Evolutionary conservation across 345 rosid species (phyloP).

Genomic region (Eucalyptus pumila): DNA sequence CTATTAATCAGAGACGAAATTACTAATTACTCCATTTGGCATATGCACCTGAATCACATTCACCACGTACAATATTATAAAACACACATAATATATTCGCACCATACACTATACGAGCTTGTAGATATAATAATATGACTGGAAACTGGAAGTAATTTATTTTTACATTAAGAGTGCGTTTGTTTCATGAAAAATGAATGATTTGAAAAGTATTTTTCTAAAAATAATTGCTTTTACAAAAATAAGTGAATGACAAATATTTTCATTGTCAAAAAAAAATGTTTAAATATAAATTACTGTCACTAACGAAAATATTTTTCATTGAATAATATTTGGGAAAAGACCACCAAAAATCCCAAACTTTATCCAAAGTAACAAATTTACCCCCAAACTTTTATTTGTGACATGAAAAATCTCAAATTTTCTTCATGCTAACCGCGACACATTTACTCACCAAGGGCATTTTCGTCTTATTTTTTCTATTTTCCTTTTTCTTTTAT

Average conservation of each 20-base stretch:
- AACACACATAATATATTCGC: background rate
- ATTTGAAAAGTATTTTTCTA: too few relatives aligned
- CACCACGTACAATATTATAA: background rate
- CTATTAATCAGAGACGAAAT: background rate
- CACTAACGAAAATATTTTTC: fast-evolving
- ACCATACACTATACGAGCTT: background rate
- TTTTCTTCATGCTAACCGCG: too few relatives aligned
- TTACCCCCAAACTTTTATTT: too few relatives aligned
- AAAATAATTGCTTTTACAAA: too few relatives aligned
- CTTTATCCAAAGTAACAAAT: too few relatives aligned
- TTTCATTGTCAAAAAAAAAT: background rate
- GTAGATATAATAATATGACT: background rate
- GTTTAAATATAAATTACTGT: background rate
- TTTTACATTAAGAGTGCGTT: background rate
- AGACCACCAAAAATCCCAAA: too few relatives aligned
- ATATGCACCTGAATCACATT: background rate
- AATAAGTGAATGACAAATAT: background rate
- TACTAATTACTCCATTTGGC: background rate
- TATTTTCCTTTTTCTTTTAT: too few relatives aligned
- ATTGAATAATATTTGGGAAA: too few relatives aligned
- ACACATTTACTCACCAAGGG: too few relatives aligned
- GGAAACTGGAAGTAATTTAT: background rate
- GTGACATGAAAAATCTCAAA: too few relatives aligned
- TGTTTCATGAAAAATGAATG: background rate
- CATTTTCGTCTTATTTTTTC: too few relatives aligned